Evolutionary conservation across 1,284 basidiomycete species (phyloP), one percentile per base, ranked within the genome.

Genomic region (Ganoderma lucidum): DNA sequence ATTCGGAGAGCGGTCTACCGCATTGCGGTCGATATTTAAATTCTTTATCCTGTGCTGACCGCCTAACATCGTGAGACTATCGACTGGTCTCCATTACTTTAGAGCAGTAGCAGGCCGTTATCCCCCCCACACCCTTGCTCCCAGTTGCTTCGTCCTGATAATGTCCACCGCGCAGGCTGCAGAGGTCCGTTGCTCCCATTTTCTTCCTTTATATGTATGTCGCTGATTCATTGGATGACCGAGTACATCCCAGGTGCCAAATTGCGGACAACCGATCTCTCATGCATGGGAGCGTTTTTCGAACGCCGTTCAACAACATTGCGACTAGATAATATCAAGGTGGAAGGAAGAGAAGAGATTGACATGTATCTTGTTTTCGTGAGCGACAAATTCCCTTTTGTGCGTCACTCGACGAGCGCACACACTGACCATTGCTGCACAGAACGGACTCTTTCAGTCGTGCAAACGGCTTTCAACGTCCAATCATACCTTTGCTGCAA

Each of bases 301-400:
- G 10, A 35, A 48, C 39, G 69, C 66, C 10, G 62, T 72, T 12
- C 58, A 70, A 37, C 56, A 55, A 14, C 60, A 69, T 35, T 65
- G 63, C 17, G 71, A 72, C 42, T 62, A 72, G 63, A 65, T 61
- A 59, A 41, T 69, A 37, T 51, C 63, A 28, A 35, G 65, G 39
- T 73, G 69, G 67, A 69, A 70, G 19, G 62, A 58, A 6, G 71
- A 70, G 37, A 66, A 6, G 71, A 70, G 37, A 66, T 73, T 4
- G 71, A 69, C 39, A 70, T 65, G 65, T 65, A 69, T 42, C 65
- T 73, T 6, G 69, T 70, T 12, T 70, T 73, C 41, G 71, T 73
- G 28, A 35, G 71, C 61, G 48, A 15, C 14, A 19, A 6, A 62
- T 19, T 45, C 19, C 45, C 9, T 10, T 48, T 4, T 48, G 9